Base-by-base conservation (phyloP, 345 rosid genomes). In the Moricandia arvensis region DNA sequence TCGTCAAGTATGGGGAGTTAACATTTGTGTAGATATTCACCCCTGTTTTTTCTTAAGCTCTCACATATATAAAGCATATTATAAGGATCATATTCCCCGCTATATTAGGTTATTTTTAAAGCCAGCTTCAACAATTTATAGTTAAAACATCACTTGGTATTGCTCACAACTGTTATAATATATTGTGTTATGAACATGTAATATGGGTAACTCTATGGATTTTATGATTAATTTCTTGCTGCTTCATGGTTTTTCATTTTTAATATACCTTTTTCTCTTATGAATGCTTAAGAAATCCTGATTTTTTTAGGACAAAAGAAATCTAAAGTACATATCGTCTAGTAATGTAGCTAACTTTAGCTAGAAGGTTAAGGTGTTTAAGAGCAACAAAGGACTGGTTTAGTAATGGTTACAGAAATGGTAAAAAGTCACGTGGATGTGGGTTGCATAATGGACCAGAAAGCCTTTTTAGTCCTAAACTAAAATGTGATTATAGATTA, bases 391-490 rank as follows among this genome's bases (percentile, higher is more conserved):
- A 68, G 11, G 37, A 26, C 2, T 51, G 31, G 35, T 68, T 53
- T 53, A 68, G 59, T 17, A 53, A 54, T 3, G 7, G n/a, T 34
- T 34, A 33, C 6, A 27, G 33, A 54, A 68, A 68, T 33, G n/a
- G 49, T 33, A 34, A 68, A 58, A 53, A 31, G 30, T 17, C 61
- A 69, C 34, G 73, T 37, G 54, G 26, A 37, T 5, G 51, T 68
- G 18, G 24, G 49, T 4, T 54, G 3, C 53, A 51, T 57, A 57
- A 58, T 58, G 66, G 66, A 26, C 66, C 66, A 41, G 8, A 41
- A 41, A 54, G 30, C 66, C 58, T 71, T 71, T 59, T 59, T 29
- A 71, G 21, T 11, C 43, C 21, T 2, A 43, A 43, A 57, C 31
- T 29, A 29, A 11, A 59, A 61, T 45, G 31, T 71, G 31, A 61